These are phyloP conservation scores for Boletus sp. DNA, from an alignment of 768 basidiomycete species.

Conservation along the genomic window DNA sequence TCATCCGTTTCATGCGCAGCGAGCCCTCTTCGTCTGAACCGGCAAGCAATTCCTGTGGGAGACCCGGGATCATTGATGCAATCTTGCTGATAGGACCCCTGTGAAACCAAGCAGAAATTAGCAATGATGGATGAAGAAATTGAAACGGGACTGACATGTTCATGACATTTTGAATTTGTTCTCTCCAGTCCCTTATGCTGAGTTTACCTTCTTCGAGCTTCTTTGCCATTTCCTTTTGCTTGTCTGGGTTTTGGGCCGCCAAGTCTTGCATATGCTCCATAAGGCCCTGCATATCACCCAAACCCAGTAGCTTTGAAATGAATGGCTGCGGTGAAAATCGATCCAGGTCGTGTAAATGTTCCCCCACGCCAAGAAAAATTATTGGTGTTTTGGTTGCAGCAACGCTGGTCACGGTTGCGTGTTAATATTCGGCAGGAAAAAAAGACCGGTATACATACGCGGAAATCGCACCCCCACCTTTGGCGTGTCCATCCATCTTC, in stretches of 20 bases:
- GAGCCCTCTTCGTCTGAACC: conserved; percentile 94
- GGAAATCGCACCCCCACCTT: conserved; percentile 98
- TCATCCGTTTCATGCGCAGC: conserved; percentile 91
- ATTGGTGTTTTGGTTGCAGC: conserved; percentile 99
- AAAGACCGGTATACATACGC: conserved; percentile 58
- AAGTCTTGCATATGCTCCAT: conserved; percentile 99
- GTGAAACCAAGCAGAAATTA: conserved; percentile 9
- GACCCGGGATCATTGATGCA: conserved; percentile 97
- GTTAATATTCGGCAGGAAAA: conserved; percentile 4
- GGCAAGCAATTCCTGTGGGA: conserved; percentile 86
- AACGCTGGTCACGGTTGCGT: conserved; percentile 55
- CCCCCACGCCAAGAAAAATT: conserved; percentile 96
- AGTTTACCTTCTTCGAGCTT: conserved; percentile 97
- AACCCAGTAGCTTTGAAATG: conserved; percentile 91
- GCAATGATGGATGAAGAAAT: background rate
- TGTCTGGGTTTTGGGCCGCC: conserved; percentile 89
- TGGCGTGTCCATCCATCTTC: conserved; percentile 99
- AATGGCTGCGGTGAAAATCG: conserved; percentile 95
- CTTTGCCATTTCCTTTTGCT: conserved; percentile 97
- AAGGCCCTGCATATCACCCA: conserved; percentile 95
- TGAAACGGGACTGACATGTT: conserved; percentile 67
- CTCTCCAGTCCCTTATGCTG: conserved; percentile 95
- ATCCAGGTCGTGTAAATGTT: conserved; percentile 96
- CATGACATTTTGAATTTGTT: conserved; percentile 97
- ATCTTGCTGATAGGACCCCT: conserved; percentile 99